Base-by-base conservation (phyloP, 371 early-diverging fungal genomes). In the Mortierella sp. region DNA sequence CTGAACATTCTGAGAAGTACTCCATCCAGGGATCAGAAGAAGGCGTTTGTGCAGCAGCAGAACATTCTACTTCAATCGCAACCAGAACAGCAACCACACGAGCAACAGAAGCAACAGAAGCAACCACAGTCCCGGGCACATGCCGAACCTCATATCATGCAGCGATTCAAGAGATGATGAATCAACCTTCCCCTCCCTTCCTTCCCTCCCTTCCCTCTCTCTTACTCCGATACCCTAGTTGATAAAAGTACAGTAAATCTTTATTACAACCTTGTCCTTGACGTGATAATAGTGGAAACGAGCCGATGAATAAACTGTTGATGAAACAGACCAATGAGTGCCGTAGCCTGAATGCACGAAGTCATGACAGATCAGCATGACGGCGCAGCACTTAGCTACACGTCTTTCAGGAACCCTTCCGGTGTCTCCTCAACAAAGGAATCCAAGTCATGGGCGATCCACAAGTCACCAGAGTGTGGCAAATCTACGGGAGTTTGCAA, bases 401-500 rank as follows among this genome's bases (percentile, higher is more conserved):
- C 34, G 10, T 34, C 34, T 34, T 34, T 34, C 34, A 34, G 10
- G 34, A 52, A 60, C 25, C 21, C 54, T 4, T 44, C 47, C 6
- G 44, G 22, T 6, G 45, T 49, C 14, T 67, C 56, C 19, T 59
- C 60, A 13, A 58, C 49, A 59, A 58, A 47, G 24, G 48, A 31
- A 29, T 56, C 61, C 7, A 52, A 39, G 19, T 37, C 55, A 46
- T 46, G 62, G 9, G 22, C 31, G 10, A 41, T 44, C 63, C 63
- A 62, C 21, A 54, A 22, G 4, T 54, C 48, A 16, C 24, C 7
- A 21, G 54, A 50, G 37, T 44, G 59, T 22, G 27, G 43, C 28
- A 69, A 44, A 28, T 69, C 63, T 17, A 63, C n/a, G 1, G 70
- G 70, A 12, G 70, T 69, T 21, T 58, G 57, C 39, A 63, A 39